A percentile compares a stretch with the other conserved stretches of the same genome.
Evolutionary conservation across 768 basidiomycete species (phyloP).

Genomic region (Serpula lacrymans): DNA sequence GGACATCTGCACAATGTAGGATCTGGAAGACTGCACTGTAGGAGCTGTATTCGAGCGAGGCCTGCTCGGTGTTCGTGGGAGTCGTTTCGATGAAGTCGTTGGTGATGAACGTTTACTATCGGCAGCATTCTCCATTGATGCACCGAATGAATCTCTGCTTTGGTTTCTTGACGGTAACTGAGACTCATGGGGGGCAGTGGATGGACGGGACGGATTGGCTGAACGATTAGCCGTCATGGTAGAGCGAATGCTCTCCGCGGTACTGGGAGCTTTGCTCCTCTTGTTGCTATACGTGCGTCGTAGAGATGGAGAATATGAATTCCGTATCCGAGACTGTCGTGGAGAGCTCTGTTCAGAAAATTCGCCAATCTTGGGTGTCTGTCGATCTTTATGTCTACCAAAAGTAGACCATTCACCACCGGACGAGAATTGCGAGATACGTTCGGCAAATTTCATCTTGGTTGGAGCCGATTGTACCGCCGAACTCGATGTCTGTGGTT

Average conservation of each 20-base stretch:
- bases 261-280: slow-evolving; percentile 9
- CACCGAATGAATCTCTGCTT: slow-evolving; percentile 15
- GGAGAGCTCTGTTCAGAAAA: slow-evolving; percentile 12
- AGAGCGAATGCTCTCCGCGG: slow-evolving; percentile 14
- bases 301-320: slow-evolving; percentile 18
- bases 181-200: slow-evolving; percentile 7
- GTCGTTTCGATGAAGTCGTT: slow-evolving; percentile 20
- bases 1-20: slow-evolving; percentile 17
- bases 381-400: slow-evolving; percentile 23
- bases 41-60: slow-evolving; percentile 17
- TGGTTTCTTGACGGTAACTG: slow-evolving; percentile 7
- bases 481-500: slow-evolving; percentile 8
- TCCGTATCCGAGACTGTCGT: slow-evolving; percentile 8
- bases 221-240: slow-evolving; percentile 17
- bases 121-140: slow-evolving; percentile 13
- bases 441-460: slow-evolving; percentile 11
- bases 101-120: slow-evolving; percentile 29
- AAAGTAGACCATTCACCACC: slow-evolving; percentile 35
- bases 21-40: slow-evolving; percentile 7
- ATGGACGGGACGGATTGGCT: slow-evolving; percentile 13
- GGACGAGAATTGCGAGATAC: slow-evolving; percentile 14
- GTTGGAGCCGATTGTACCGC: slow-evolving; percentile 3
- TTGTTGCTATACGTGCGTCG: slow-evolving; percentile 7
- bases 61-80: slow-evolving; percentile 23
- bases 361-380: slow-evolving; percentile 10